Percentiles rank a stretch among this genome's conserved stretches.
phyloP scores from a whole-genome alignment of 257 asterid genomes.

The Solanum corneliomulleri region DNA sequence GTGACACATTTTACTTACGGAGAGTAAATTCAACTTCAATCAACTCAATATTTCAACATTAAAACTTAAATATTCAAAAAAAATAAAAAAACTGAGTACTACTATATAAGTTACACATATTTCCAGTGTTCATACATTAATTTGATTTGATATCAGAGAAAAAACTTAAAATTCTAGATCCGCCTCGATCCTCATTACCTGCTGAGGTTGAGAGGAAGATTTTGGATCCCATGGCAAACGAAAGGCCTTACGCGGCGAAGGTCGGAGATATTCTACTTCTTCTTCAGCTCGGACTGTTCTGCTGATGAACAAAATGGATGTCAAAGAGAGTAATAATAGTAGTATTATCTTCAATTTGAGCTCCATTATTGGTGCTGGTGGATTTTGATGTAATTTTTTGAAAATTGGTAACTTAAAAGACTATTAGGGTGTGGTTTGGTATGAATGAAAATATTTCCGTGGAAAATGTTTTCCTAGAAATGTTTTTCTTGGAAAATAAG shows the following conservation, averaged over 20 bases:
- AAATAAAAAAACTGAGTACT: background rate
- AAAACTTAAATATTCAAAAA: background rate
- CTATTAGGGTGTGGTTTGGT: too few species aligned
- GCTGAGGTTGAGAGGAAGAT: slow-evolving; percentile 48
- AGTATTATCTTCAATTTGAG: background rate
- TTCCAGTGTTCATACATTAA: background rate
- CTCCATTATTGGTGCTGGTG: background rate
- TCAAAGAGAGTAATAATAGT: background rate
- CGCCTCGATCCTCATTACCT: slow-evolving; percentile 18
- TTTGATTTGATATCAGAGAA: background rate
- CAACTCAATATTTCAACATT: background rate
- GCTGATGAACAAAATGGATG: background rate
- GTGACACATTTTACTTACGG: background rate
- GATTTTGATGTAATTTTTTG: background rate
- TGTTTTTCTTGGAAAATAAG: too few species aligned
- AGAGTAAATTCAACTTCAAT: background rate
- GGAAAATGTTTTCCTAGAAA: too few species aligned
- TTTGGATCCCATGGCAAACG: slow-evolving; percentile 35
- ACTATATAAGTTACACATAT: background rate
- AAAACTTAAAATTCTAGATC: background rate
- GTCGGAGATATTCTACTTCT: slow-evolving; percentile 46
- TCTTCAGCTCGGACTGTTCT: slow-evolving; percentile 7
- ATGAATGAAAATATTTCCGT: too few species aligned
- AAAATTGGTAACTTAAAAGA: background rate
- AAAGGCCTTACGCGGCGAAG: slow-evolving; percentile 53